Evolutionary conservation across 306 rosid species (phyloP).

Genomic region (Rosa multiflora): DNA sequence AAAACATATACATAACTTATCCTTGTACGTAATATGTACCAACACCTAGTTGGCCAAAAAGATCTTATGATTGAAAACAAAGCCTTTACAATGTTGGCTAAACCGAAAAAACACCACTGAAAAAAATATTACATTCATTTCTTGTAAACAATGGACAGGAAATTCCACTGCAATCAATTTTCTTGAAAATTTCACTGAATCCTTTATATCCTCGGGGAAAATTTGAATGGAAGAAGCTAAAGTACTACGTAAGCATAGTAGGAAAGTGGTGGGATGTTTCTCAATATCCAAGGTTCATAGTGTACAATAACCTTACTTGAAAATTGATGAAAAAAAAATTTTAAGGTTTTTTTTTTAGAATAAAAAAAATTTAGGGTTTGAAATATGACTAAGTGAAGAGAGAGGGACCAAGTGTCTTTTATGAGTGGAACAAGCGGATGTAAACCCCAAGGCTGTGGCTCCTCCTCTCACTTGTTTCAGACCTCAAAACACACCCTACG

Average conservation of each 20-base stretch:
- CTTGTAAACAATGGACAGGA: no score
- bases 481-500: constrained; percentile 35
- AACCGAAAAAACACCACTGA: no score
- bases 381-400: not conserved
- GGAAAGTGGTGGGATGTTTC: constrained; percentile 56
- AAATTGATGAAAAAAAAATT: not conserved
- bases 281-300: not conserved
- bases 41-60: no score
- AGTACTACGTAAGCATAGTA: constrained; percentile 1
- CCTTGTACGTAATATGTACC: no score
- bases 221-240: not conserved
- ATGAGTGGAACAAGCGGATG: constrained; percentile 38
- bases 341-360: not conserved
- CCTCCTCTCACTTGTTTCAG: constrained; percentile 9
- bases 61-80: no score
- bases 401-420: constrained; percentile 63
- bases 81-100: no score
- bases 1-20: no score
- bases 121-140: no score
- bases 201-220: not conserved
- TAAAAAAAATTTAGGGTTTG: not conserved
- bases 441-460: constrained; percentile 36
- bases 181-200: not conserved
- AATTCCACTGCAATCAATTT: not conserved
- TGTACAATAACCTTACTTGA: not conserved